phyloP scores from a whole-genome alignment of 106 monocot genomes.

The Acorus calamus region DNA sequence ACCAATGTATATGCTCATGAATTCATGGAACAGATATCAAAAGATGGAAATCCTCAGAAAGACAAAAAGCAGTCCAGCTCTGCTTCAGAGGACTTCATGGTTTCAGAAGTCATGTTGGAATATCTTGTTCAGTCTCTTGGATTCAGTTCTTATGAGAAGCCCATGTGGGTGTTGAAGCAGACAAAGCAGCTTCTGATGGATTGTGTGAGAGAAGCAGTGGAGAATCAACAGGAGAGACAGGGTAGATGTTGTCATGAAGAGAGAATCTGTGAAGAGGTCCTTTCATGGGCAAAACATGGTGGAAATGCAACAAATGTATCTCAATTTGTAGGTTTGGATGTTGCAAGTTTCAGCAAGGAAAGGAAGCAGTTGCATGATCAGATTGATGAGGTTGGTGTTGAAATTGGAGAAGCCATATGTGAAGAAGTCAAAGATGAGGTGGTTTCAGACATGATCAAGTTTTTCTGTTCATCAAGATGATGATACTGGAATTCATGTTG shows the following conservation, averaged over 20 bases:
- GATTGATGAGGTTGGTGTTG: constrained; percentile 4
- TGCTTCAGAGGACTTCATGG: constrained; percentile 4
- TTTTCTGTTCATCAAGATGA: no score
- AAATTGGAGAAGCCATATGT: no score
- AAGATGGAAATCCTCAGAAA: background rate
- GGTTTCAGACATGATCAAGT: no score
- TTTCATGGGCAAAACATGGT: constrained; percentile 1
- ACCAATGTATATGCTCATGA: background rate
- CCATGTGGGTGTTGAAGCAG: no score
- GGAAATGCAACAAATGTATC: constrained; percentile 2
- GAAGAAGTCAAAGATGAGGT: no score
- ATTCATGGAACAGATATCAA: background rate
- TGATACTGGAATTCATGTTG: no score
- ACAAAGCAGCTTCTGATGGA: no score
- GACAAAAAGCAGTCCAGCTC: constrained; percentile 35
- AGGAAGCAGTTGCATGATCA: background rate
- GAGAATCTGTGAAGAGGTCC: constrained; percentile 4
- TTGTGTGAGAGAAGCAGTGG: background rate
- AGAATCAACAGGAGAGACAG: background rate
- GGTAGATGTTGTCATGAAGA: constrained; percentile 1
- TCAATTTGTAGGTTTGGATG: constrained; percentile 6
- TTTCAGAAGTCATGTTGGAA: background rate
- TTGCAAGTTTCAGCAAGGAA: background rate
- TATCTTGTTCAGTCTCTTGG: background rate
- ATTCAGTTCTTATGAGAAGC: background rate